A percentile compares a stretch with the other conserved stretches of the same genome.
Conservation (phyloP, 1,139 yeast genomes). For the Geotrichum bryndzae region DNA sequence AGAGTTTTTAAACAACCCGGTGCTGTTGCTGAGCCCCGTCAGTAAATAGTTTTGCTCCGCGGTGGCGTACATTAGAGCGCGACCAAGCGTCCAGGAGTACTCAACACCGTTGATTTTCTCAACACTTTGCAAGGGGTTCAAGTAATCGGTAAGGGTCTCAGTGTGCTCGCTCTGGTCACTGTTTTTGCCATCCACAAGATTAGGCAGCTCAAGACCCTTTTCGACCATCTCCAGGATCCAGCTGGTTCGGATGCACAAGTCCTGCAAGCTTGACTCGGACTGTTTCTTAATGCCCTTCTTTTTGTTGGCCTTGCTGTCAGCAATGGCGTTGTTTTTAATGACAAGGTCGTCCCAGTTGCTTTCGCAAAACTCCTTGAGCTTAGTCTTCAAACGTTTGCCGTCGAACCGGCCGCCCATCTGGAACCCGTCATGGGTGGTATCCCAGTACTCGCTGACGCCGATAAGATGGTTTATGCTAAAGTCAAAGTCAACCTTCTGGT, state of each 20-base stretch:
- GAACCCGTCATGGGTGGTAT: constrained; percentile 51
- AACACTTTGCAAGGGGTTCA: constrained; percentile 52
- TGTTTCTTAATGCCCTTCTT: constrained; percentile 31
- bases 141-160: constrained; percentile 24
- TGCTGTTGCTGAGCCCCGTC: constrained; percentile 35
- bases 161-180: constrained; percentile 6
- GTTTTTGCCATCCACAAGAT: constrained; percentile 36
- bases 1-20: constrained; percentile 38
- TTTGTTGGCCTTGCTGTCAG: constrained; percentile 8
- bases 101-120: constrained; percentile 59
- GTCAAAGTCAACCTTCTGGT: constrained; percentile 57
- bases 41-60: constrained; percentile 36
- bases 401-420: constrained; percentile 38
- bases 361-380: constrained; percentile 45
- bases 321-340: constrained; percentile 23
- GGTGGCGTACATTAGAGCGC: constrained; percentile 60
- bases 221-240: constrained; percentile 70
- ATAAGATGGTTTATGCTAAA: constrained; percentile 61
- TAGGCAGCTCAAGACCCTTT: constrained; percentile 67
- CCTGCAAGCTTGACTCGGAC: constrained; percentile 41
- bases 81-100: constrained; percentile 79
- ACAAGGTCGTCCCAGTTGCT: constrained; percentile 42
- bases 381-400: constrained; percentile 38
- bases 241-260: constrained; percentile 60
- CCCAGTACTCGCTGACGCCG: constrained; percentile 83